A percentile compares a stretch with the other conserved stretches of the same genome.
These are phyloP conservation scores for Arxiozyma heterogenica DNA, from an alignment of 1,139 yeast genomes.

Conservation along the genomic window DNA sequence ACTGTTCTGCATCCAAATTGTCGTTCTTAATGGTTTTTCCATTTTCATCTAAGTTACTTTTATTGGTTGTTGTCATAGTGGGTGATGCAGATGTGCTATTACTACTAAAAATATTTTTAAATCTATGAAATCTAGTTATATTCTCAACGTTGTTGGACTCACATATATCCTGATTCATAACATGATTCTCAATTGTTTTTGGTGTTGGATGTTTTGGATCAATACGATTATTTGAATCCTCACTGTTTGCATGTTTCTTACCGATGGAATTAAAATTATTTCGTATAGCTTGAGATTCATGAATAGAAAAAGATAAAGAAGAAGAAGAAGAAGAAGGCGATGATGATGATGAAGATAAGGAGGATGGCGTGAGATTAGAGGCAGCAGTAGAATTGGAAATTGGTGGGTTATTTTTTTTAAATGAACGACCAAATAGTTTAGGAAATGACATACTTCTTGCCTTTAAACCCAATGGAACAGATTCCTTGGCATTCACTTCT, in stretches of 20 bases:
- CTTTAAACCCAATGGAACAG: neutral
- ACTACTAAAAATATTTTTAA: constrained; percentile 13
- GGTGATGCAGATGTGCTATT: neutral
- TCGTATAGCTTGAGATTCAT: neutral
- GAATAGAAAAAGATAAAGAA: neutral
- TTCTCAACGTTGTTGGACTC: constrained; percentile 1
- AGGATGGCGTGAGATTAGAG: neutral
- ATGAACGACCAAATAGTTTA: constrained; percentile 4
- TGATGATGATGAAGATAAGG: neutral
- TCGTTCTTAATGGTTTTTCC: neutral
- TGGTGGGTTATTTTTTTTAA: constrained; percentile 1
- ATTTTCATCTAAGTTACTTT: neutral
- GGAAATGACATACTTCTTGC: constrained; percentile 7
- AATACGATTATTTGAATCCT: neutral
- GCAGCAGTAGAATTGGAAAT: neutral
- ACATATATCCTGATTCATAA: neutral
- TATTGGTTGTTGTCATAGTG: neutral
- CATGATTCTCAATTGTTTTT: no score
- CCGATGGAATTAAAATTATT: neutral
- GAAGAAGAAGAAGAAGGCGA: neutral
- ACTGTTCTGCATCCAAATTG: neutral
- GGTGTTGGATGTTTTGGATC: neutral
- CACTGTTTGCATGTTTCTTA: neutral
- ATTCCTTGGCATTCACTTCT: neutral
- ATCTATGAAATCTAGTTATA: constrained; percentile 12